phyloP scores from a whole-genome alignment of 2,329 filamentous ascomycete species.

The Alternaria consortialis region DNA sequence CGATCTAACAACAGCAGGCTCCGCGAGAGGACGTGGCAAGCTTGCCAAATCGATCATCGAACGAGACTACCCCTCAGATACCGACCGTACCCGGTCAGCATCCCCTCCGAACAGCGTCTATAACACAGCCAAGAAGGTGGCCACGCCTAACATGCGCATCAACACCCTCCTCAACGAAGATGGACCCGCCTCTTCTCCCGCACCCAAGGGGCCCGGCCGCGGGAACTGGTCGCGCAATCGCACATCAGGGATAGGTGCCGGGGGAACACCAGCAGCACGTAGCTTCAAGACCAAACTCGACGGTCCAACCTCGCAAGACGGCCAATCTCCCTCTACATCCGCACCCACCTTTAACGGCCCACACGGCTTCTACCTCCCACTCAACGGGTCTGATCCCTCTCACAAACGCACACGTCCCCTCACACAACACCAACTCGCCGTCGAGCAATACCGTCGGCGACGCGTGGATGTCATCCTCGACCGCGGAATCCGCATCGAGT shows the following conservation, averaged over 20 bases:
- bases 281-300: slow-evolving; percentile 50
- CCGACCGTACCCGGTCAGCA: slow-evolving; percentile 58
- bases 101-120: slow-evolving; percentile 54
- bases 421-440: slow-evolving; percentile 82
- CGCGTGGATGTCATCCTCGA: slow-evolving; percentile 85
- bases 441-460: slow-evolving; percentile 79
- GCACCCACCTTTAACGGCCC: slow-evolving; percentile 60
- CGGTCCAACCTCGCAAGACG: slow-evolving; percentile 42
- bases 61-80: slow-evolving; percentile 54
- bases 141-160: slow-evolving; percentile 57
- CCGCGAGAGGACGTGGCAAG: slow-evolving; percentile 48
- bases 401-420: slow-evolving; percentile 73
- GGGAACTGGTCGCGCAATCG: slow-evolving; percentile 60
- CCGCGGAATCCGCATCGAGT: slow-evolving; percentile 72
- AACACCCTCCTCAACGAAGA: slow-evolving; percentile 60
- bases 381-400: slow-evolving; percentile 58
- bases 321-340: slow-evolving; percentile 43
- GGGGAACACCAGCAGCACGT: slow-evolving; percentile 30
- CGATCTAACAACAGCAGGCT: slow-evolving; percentile 34
- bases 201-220: slow-evolving; percentile 57
- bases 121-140: slow-evolving; percentile 47
- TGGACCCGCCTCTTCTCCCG: slow-evolving; percentile 40
- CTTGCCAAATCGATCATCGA: slow-evolving; percentile 46
- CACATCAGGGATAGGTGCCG: slow-evolving; percentile 15
- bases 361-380: slow-evolving; percentile 59